Evolutionary conservation across 768 basidiomycete genomes (phyloP), one percentile per base, ranked within the genome.

Genomic region (Termitomyces sp.): DNA sequence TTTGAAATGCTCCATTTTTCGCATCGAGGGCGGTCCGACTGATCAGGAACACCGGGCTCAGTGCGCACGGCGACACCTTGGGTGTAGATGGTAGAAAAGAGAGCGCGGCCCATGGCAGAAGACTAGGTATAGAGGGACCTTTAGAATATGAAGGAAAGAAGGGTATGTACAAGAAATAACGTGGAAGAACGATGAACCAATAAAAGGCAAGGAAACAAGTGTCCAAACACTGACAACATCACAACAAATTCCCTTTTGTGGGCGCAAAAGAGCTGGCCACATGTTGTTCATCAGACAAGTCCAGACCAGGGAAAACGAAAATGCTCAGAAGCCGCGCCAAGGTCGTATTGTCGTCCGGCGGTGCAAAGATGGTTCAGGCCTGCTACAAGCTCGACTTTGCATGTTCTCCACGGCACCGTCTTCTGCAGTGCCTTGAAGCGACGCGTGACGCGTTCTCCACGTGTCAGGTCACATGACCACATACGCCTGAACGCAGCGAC

Each of bases 1-100:
- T 88, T 87, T 70, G 75, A 77, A 59, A 75, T 70, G 55, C 83
- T 81, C 87, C 87, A 90, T 68, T 73, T 82, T 68, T 82, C 76
- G 76, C 74, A 84, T 25, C 27, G 46, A 9, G 56, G 50, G 5
- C 38, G 17, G 34, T 57, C 62, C 16, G 59, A 54, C 64, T 66
- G 65, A 55, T 59, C 47, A 21, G 48, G 49, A 53, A 67, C 66
- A 60, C 82, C 79, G 53, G 77, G 76, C 56, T 82, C 79, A 51
- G 74, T 73, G 60, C 75, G 75, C 47, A 81, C 73, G 45, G 71
- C 70, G 25, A 77, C 79, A 0, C 67, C 57, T 31, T 70, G 21
- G 7, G 72, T 58, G 56, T 80, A 80, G 38, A 67, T 52, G 62
- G 75, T 71, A 42, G 84, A 85, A 69, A 80, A 84, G 50, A 85